A percentile compares a stretch with the other conserved stretches of the same genome.
Evolutionary conservation across 148 eudicot species (phyloP).

Genomic region (Rhododendron ferrugineum): DNA sequence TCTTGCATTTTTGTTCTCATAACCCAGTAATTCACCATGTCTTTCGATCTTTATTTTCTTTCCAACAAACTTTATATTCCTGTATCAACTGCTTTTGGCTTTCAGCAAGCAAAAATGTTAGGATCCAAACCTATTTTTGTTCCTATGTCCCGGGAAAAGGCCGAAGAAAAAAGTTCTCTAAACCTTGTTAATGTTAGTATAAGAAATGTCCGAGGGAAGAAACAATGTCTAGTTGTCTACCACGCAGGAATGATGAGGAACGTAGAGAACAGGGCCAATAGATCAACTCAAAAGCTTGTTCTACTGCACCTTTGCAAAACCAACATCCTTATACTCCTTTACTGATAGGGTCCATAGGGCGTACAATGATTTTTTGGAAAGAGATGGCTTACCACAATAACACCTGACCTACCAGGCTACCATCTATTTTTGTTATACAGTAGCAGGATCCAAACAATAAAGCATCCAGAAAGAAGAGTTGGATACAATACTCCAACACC

Average conservation of each 20-base stretch:
- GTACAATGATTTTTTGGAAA: not conserved
- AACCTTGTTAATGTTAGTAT: not conserved
- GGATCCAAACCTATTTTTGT: not conserved
- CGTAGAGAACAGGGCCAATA: not conserved
- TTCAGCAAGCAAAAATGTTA: not conserved
- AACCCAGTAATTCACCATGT: not conserved
- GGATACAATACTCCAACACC: not conserved
- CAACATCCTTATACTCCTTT: not conserved
- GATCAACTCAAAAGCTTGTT: not conserved
- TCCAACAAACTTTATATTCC: not conserved
- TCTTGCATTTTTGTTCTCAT: not conserved
- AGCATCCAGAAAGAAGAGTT: not conserved
- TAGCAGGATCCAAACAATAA: not conserved
- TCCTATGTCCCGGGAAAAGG: not conserved
- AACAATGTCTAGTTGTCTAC: not conserved
- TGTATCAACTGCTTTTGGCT: not conserved
- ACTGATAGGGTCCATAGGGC: not conserved
- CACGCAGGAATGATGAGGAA: not conserved
- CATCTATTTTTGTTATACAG: not conserved
- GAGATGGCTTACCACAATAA: not conserved
- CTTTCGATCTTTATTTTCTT: not conserved
- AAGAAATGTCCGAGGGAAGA: not conserved
- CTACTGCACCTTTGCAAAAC: not conserved
- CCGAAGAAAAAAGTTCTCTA: not conserved
- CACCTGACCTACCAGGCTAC: not conserved